Evolutionary conservation across 2,329 filamentous ascomycete species (phyloP).

Genomic region (Colletotrichum sp.): DNA sequence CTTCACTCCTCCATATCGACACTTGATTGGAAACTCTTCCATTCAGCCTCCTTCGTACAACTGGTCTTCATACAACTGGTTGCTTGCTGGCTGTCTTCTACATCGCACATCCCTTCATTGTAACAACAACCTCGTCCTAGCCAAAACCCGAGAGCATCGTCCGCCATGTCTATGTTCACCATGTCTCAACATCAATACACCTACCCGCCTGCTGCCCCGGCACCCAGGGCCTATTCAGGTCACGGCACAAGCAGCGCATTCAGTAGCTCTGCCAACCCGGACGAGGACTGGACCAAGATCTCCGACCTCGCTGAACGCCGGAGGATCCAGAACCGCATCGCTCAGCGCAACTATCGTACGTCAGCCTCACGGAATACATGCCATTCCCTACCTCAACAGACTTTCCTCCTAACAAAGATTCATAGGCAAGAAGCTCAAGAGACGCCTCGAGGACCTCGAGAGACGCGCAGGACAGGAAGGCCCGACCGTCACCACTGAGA

Average conservation of each 20-base stretch:
- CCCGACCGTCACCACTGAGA: conserved; percentile 38
- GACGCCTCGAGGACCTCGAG: conserved; percentile 84
- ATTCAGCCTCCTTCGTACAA: background rate
- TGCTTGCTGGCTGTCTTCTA: background rate
- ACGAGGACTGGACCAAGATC: conserved; percentile 99
- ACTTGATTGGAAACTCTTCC: background rate
- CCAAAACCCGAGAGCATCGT: background rate
- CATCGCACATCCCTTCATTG: background rate
- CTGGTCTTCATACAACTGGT: background rate
- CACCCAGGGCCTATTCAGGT: conserved; percentile 69
- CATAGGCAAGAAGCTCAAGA: conserved; percentile 90
- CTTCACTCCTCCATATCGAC: background rate
- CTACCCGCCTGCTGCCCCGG: conserved; percentile 42
- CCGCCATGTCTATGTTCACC: conserved; percentile 42
- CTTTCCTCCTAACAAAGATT: background rate
- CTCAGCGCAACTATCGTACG: conserved; percentile 95
- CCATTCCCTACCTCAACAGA: conserved; percentile 22
- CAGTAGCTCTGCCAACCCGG: conserved; percentile 90
- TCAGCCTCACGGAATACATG: conserved; percentile 24
- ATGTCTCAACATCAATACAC: conserved; percentile 48
- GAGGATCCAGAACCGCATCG: conserved; percentile 96
- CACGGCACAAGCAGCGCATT: conserved; percentile 92
- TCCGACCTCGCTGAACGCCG: conserved; percentile 93
- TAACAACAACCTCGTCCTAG: background rate
- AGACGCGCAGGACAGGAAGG: conserved; percentile 70